Conservation (phyloP, 805 yeast species). For the Scheffersomyces coipomensis region DNA sequence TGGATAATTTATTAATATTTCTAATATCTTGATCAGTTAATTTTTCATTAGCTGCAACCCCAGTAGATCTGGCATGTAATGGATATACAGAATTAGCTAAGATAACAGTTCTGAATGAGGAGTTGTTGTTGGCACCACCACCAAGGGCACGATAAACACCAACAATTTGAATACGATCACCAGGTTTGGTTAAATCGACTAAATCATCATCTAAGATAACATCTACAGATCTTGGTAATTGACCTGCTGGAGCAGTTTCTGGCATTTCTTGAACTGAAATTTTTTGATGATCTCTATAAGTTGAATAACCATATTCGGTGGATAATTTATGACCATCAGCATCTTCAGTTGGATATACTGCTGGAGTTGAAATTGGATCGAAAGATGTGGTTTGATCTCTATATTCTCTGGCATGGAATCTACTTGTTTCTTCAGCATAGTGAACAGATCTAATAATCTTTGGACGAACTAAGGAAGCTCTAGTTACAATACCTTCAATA, state of each 20-base stretch:
- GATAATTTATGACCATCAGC: slow-evolving; percentile 83
- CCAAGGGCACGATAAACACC: slow-evolving; percentile 94
- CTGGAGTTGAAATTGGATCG: slow-evolving; percentile 77
- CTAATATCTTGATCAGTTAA: slow-evolving; percentile 82
- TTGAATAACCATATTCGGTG: slow-evolving; percentile 91
- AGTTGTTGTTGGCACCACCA: slow-evolving; percentile 55
- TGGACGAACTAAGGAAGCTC: slow-evolving; percentile 91
- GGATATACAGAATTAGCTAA: slow-evolving; percentile 89
- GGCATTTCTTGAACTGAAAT: slow-evolving; percentile 97
- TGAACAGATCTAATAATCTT: slow-evolving; percentile 89
- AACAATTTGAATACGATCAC: slow-evolving; percentile 90
- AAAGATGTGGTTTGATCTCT: slow-evolving; percentile 90
- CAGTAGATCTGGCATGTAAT: slow-evolving; percentile 82
- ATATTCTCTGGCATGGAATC: slow-evolving; percentile 88
- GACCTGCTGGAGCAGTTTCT: slow-evolving; percentile 97
- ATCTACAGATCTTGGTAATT: slow-evolving; percentile 89
- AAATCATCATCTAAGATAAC: slow-evolving; percentile 92
- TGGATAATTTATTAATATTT: slow-evolving; percentile 77
- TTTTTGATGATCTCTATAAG: slow-evolving; percentile 92
- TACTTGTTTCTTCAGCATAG: slow-evolving; percentile 79
- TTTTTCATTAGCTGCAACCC: slow-evolving; percentile 67
- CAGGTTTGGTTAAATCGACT: slow-evolving; percentile 90
- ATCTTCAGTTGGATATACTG: slow-evolving; percentile 91
- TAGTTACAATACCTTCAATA: slow-evolving; percentile 92
- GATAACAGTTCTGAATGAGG: slow-evolving; percentile 79